Base-by-base conservation (phyloP, 176 grass and related monocot genomes). In the Zea luxurians region DNA sequence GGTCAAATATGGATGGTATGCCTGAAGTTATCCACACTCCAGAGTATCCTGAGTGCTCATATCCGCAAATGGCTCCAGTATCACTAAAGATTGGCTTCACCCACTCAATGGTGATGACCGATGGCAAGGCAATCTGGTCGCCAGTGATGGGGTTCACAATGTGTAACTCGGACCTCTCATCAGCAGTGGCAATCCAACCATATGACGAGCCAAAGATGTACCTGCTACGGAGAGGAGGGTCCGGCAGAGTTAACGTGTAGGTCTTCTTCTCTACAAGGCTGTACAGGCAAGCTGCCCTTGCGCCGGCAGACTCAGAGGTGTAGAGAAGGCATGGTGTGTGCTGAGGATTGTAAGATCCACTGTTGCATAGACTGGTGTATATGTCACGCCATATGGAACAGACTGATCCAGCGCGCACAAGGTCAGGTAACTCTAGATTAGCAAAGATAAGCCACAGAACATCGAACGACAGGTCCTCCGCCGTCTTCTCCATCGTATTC, bases 251-350 rank as follows among this genome's bases (percentile, higher is more conserved):
- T 5, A 61, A 8, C 7, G 6, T 61, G 54, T 75, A 75, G 40
- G 40, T n/a, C 41, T 35, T 75, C 55, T 75, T 60, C 38, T 46
- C 73, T 1, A 6, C n/a, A 1, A 75, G n/a, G 38, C 55, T 75
- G 11, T 46, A 75, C 1, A 75, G 55, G 10, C 40, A 6, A 0
- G 2, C 18, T 1, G 1, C 12, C 0, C 5, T 59, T 0, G 15
- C 17, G 3, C 41, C 10, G 4, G 55, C 4, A 8, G 73, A 75
- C 61, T 75, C 55, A 27, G 73, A 45, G 40, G 73, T 75, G 55
- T 75, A 75, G 0, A 75, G 54, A 12, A 75, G 41, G 73, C 73
- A 75, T 1, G 73, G 73, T 10, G 54, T 75, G 18, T 75, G 73
- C 5, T 20, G 50, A 54, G 12, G 6, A 2, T 5, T 75, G 54